Evolutionary conservation across 2,329 filamentous ascomycete species (phyloP), one percentile per base, ranked within the genome.

Genomic region (Periglandula ipomoeae): DNA sequence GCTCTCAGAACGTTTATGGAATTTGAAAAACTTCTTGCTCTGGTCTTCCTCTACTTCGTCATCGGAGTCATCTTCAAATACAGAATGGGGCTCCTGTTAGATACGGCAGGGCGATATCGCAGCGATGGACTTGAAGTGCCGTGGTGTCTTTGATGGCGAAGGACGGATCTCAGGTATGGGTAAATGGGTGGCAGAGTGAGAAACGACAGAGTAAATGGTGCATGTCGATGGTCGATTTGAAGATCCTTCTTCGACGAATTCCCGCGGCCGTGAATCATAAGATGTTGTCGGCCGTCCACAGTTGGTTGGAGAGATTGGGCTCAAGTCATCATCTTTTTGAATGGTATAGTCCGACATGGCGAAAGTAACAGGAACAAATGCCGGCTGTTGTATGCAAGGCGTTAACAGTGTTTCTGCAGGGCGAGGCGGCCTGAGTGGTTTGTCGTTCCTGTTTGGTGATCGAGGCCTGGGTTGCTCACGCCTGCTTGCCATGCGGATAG

Each of bases 41-140:
- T 49, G 47, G 3, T 51, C 52, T 5, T 63, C 60, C 6, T 57
- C 58, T 11, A 6, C 23, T 41, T 73, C 70, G 13, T 59, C 60
- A 50, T 76, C 72, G 4, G 70, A 70, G 56, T 76, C 72, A 13
- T 65, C 55, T 39, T 76, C 74, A 52, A 77, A 77, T 22, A 76
- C 68, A 2, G 73, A 76, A n/a, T 55, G 54, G 11, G 57, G 57
- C 37, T 67, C 59, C 9, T 57, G 53, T 44, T 57, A 56, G 5
- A 50, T 51, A 41, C 59, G 59, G 30, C 23, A 56, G 22, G 52
- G 57, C 9, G 55, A 56, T 41, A 55, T 42, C 9, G 46, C 42
- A 15, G 51, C 50, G 8, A 54, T 55, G 15, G 64, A 65, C 50
- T 61, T 62, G 53, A 56, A 60, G 38, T 55, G 52, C 11, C 55